phyloP scores from a whole-genome alignment of 2,329 filamentous ascomycete genomes.

The Pezicula radicicola region DNA sequence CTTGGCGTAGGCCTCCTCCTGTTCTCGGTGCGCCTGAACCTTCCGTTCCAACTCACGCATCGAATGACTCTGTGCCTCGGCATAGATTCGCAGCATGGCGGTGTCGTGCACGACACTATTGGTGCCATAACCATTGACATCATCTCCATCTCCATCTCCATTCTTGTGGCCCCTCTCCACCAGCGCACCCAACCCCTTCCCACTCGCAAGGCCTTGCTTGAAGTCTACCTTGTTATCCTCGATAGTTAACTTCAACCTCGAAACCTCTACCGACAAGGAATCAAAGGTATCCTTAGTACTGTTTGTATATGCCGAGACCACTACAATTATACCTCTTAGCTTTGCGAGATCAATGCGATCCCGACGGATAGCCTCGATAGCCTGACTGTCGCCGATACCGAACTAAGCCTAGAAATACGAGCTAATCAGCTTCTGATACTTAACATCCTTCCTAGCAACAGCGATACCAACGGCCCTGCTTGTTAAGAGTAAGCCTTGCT shows the following conservation, averaged over 20 bases:
- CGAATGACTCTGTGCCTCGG: too few species aligned
- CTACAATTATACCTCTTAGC: background rate
- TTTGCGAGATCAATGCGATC: background rate
- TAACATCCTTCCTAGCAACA: background rate
- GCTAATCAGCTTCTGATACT: background rate
- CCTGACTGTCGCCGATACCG: background rate
- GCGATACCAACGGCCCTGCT: background rate
- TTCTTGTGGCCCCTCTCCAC: background rate
- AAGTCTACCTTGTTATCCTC: background rate
- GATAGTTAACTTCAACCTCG: background rate
- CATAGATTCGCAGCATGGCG: too few species aligned
- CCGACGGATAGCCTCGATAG: background rate
- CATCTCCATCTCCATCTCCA: too few species aligned
- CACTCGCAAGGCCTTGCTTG: background rate
- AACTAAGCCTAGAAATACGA: background rate
- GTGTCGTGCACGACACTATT: too few species aligned
- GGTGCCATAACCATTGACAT: too few species aligned
- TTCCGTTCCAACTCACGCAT: too few species aligned
- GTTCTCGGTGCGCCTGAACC: too few species aligned
- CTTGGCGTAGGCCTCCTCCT: too few species aligned
- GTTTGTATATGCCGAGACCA: background rate
- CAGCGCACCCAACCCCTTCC: background rate
- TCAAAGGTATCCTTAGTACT: background rate
- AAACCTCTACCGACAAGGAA: background rate
- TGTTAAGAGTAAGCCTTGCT: background rate